Evolutionary conservation across 768 basidiomycete species (phyloP).

Genomic region (Suillus bovinus): DNA sequence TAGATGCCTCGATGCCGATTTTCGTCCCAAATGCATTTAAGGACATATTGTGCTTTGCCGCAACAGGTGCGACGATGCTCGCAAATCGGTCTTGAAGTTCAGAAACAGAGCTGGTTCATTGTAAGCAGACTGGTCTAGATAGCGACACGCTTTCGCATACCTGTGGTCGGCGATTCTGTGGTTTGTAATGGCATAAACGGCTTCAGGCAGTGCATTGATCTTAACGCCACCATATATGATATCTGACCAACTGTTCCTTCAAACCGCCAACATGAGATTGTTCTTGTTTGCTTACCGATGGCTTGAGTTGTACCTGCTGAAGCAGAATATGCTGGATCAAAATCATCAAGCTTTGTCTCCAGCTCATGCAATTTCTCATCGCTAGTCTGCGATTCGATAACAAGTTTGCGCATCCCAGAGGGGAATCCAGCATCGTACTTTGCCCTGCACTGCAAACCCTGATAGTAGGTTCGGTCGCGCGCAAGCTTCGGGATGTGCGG

Average conservation of each 20-base stretch:
- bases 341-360: slow-evolving; percentile 18
- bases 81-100: slow-evolving; percentile 18
- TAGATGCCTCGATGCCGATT: slow-evolving; percentile 23
- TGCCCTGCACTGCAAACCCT: slow-evolving; percentile 41
- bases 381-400: slow-evolving; percentile 23
- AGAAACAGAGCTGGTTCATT: slow-evolving; percentile 12
- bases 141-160: slow-evolving; percentile 9
- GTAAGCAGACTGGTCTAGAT: not conserved
- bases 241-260: slow-evolving; percentile 38
- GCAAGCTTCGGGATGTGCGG: slow-evolving; percentile 37
- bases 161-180: slow-evolving; percentile 36
- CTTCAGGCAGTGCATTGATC: slow-evolving; percentile 48
- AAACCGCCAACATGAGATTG: slow-evolving; percentile 24
- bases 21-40: slow-evolving; percentile 41
- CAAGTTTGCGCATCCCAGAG: slow-evolving; percentile 18
- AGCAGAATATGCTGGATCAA: slow-evolving; percentile 22
- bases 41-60: slow-evolving; percentile 41
- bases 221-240: slow-evolving; percentile 44
- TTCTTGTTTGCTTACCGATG: slow-evolving; percentile 28
- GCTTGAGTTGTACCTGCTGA: slow-evolving; percentile 29
- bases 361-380: slow-evolving; percentile 22
- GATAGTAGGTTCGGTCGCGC: slow-evolving; percentile 27
- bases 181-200: slow-evolving; percentile 36
- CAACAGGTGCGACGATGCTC: slow-evolving; percentile 8
- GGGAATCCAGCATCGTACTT: slow-evolving; percentile 40